Evolutionary conservation across 352 stramenopile species (phyloP).

Genomic region (Pythium sukuiense): DNA sequence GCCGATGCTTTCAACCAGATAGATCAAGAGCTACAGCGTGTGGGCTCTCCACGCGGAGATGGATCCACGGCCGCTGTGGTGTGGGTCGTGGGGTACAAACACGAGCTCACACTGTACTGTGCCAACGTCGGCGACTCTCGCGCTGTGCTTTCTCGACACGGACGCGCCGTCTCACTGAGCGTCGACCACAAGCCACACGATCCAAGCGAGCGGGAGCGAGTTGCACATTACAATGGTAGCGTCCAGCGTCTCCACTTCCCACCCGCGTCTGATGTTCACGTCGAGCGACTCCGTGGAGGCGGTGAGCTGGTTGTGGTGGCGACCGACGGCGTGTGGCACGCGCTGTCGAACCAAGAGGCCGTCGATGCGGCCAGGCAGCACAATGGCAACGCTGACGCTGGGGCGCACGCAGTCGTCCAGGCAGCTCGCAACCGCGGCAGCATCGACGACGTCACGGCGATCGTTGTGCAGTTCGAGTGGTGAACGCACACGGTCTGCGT

Average conservation of each 20-base stretch:
- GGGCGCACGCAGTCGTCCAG: slow-evolving; percentile 53
- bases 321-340: slow-evolving; percentile 67
- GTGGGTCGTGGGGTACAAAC: slow-evolving; percentile 43
- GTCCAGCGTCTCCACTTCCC: slow-evolving; percentile 58
- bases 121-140: slow-evolving; percentile 67
- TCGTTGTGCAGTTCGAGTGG: slow-evolving; percentile 31
- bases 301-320: slow-evolving; percentile 62
- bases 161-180: slow-evolving; percentile 41
- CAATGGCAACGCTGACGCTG: slow-evolving; percentile 41
- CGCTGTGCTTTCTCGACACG: slow-evolving; percentile 51
- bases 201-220: slow-evolving; percentile 48
- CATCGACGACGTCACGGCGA: slow-evolving; percentile 57
- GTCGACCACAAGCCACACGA: slow-evolving; percentile 61
- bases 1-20: slow-evolving; percentile 40
- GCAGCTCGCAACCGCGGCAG: slow-evolving; percentile 55
- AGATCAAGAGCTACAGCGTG: slow-evolving; percentile 45
- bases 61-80: slow-evolving; percentile 53
- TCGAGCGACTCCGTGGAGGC: slow-evolving; percentile 33
- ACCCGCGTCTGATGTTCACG: slow-evolving; percentile 42
- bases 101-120: slow-evolving; percentile 41
- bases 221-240: slow-evolving; percentile 33
- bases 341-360: slow-evolving; percentile 58
- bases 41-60: slow-evolving; percentile 41
- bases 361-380: slow-evolving; percentile 46
- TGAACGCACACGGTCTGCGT: background rate